Base-by-base conservation (phyloP, 768 basidiomycete species). In the Glaciozyma martinii region DNA sequence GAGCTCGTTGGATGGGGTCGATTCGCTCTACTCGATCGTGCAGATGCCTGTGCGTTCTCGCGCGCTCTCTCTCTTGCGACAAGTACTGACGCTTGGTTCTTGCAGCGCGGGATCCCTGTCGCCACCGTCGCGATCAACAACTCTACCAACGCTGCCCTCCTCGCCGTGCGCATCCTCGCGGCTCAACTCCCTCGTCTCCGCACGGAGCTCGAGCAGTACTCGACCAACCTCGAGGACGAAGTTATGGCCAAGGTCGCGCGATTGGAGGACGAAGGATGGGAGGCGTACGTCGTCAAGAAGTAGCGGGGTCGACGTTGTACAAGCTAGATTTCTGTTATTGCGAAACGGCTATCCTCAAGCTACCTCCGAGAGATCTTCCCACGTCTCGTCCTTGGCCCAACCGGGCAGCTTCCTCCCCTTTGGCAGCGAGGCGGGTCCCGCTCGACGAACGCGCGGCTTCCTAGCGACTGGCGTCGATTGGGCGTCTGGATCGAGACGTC, bases 101-200 rank as follows among this genome's bases (percentile, higher is more conserved):
- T 60, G 59, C 66, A 95, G 93, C 84, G 94, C 44, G 95, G 94
- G 23, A 88, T 98, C 64, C 95, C 95, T 5, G 91, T 94, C 19
- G 95, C 95, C 6, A 97, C 94, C 3, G 92, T 97, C 23, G 94
- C 93, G 0, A 97, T 98, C 76, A 91, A 93, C 76, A 95, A 95
- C 72, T 85, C 88, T 23, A 89, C 84, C 62, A 99, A 98, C 73
- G 95, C 93, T 1, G 95, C 86, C 1, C 78, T 99, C 3, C 82
- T 98, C 19, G 92, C 94, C 0, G 83, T 93, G 7, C 84, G 94
- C 18, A 92, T 97, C 56, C 72, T 99, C 7, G 84, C 85, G 1
- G 81, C 85, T 1, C 84, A 87, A 4, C 84, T 86, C 29, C 89
- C 90, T 0, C 74, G 75, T 10, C 80, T 94, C 7, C 75, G 86